phyloP scores from a whole-genome alignment of 2,329 filamentous ascomycete species.

The Calonectria fujianensis region DNA sequence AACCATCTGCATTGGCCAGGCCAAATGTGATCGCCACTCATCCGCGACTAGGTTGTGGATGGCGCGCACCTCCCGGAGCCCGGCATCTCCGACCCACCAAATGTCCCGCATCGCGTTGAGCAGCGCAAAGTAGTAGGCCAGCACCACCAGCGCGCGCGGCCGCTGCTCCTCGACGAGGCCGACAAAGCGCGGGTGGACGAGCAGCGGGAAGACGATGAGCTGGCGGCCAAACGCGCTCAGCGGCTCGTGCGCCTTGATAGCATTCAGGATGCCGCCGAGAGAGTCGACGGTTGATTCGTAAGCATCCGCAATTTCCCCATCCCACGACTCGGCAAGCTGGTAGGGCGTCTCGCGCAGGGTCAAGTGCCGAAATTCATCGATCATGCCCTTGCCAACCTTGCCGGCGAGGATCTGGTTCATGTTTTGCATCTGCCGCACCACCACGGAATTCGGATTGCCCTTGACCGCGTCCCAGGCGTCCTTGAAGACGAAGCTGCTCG shows the following conservation, averaged over 20 bases:
- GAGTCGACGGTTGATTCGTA: slow-evolving; percentile 47
- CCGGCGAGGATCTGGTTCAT: slow-evolving; percentile 40
- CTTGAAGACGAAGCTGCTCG: slow-evolving; percentile 45
- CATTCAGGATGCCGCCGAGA: slow-evolving; percentile 47
- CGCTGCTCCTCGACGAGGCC: slow-evolving; percentile 46
- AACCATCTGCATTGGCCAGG: slow-evolving; percentile 33
- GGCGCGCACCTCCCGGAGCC: slow-evolving; percentile 43
- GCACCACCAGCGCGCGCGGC: slow-evolving; percentile 48
- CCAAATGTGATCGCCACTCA: slow-evolving; percentile 36
- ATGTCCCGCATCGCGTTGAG: slow-evolving; percentile 39
- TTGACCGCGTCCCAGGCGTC: slow-evolving; percentile 37
- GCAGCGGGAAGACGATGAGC: slow-evolving; percentile 48
- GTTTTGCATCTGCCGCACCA: slow-evolving; percentile 34
- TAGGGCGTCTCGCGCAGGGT: slow-evolving; percentile 39
- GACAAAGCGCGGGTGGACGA: slow-evolving; percentile 45
- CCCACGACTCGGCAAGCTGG: slow-evolving; percentile 44
- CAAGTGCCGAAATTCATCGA: slow-evolving; percentile 35
- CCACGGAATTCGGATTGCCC: slow-evolving; percentile 32
- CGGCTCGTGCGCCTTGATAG: slow-evolving; percentile 36
- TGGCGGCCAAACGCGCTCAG: slow-evolving; percentile 33
- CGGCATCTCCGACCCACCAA: slow-evolving; percentile 50
- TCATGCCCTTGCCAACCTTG: slow-evolving; percentile 14
- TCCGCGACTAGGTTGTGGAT: slow-evolving; percentile 37
- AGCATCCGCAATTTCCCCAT: slow-evolving; percentile 37
- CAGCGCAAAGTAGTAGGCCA: slow-evolving; percentile 51